These are phyloP conservation scores for Verticillium klebahnii DNA, from an alignment of 2,329 filamentous ascomycete genomes.

Conservation along the genomic window DNA sequence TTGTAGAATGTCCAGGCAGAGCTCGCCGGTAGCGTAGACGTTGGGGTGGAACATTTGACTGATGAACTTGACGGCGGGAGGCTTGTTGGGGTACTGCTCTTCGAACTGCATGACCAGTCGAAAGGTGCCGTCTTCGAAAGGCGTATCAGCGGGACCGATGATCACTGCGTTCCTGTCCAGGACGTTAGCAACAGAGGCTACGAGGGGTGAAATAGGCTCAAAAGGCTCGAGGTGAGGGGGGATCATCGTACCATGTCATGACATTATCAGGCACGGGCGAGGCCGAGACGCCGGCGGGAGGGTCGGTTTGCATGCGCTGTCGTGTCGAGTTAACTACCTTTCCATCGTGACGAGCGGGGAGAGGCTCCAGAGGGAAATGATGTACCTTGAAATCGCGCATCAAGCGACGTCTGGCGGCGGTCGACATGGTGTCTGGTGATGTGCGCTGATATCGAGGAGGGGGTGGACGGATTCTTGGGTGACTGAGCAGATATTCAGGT, in stretches of 20 bases:
- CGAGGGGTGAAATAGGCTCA: not conserved
- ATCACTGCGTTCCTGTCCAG: constrained; percentile 88
- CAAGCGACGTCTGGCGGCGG: constrained; percentile 86
- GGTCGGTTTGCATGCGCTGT: constrained; percentile 98
- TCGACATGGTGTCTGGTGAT: constrained; percentile 57
- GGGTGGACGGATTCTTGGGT: not conserved
- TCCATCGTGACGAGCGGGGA: constrained; percentile 9
- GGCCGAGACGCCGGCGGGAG: constrained; percentile 92
- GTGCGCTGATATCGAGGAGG: not conserved
- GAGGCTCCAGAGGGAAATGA: constrained; percentile 11
- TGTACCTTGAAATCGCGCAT: constrained; percentile 99
- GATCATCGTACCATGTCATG: constrained; percentile 78
- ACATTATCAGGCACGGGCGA: constrained; percentile 95
- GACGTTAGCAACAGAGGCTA: constrained; percentile 2
- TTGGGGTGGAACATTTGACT: constrained; percentile 99
- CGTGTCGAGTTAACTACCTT: not conserved
- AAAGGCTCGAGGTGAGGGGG: too few species aligned
- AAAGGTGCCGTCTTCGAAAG: constrained; percentile 97
- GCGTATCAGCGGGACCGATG: constrained; percentile 92
- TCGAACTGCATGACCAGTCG: constrained; percentile 98
- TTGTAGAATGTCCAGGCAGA: constrained; percentile 94
- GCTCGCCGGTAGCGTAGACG: constrained; percentile 93
- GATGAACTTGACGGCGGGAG: constrained; percentile 96
- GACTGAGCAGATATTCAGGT: not conserved
- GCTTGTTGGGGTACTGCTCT: constrained; percentile 98